Percentiles rank a stretch among this genome's conserved stretches.
Conservation (phyloP, 306 rosid genomes). For the Delonix regia region DNA sequence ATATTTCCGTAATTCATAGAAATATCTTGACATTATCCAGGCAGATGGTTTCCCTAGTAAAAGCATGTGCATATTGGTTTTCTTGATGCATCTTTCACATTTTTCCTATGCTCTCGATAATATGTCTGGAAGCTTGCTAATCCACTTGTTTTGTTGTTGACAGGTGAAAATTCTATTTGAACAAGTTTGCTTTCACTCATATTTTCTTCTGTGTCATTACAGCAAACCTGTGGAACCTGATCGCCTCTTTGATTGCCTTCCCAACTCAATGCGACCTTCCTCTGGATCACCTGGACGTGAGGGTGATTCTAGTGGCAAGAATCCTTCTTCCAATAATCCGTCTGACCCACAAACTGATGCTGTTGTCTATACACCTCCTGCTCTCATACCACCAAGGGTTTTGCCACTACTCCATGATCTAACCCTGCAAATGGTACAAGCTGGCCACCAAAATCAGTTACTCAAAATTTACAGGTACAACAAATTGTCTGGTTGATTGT, state of each 20-base stretch:
- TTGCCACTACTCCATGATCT: slow-evolving; percentile 84
- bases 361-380: slow-evolving; percentile 87
- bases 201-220: slow-evolving; percentile 36
- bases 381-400: slow-evolving; percentile 86
- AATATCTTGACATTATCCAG: slow-evolving; percentile 19
- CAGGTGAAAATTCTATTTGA: neutral
- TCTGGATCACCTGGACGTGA: slow-evolving; percentile 84
- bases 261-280: slow-evolving; percentile 92
- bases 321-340: slow-evolving; percentile 60
- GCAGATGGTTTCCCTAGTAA: neutral
- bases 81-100: slow-evolving; percentile 8
- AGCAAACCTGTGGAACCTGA: slow-evolving; percentile 99
- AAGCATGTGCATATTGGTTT: slow-evolving; percentile 23
- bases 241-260: slow-evolving; percentile 94
- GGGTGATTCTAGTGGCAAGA: slow-evolving; percentile 61
- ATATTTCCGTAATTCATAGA: slow-evolving; percentile 14
- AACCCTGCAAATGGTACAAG: slow-evolving; percentile 92
- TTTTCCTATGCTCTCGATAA: slow-evolving; percentile 27
- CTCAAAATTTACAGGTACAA: slow-evolving; percentile 75
- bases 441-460: slow-evolving; percentile 82
- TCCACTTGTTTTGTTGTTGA: slow-evolving; percentile 9
- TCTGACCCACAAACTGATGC: slow-evolving; percentile 66
- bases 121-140: neutral
- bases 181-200: slow-evolving; percentile 22
- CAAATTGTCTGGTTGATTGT: slow-evolving; percentile 11